A percentile compares a stretch with the other conserved stretches of the same genome.
Evolutionary conservation across 2,329 filamentous ascomycete species (phyloP).

Genomic region (Colletotrichum abscissum): DNA sequence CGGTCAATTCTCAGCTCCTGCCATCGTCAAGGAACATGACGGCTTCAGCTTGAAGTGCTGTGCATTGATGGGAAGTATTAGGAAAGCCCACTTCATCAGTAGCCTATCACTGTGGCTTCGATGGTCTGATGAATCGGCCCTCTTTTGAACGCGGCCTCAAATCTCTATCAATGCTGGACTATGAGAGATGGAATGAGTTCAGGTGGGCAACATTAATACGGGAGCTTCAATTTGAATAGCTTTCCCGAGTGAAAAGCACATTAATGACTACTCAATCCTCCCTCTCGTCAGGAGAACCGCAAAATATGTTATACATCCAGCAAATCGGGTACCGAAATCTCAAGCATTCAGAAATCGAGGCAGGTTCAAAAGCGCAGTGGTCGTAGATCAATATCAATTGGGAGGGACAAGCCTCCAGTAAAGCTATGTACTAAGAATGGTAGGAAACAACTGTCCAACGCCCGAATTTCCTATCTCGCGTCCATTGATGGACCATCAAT

Average conservation of each 20-base stretch:
- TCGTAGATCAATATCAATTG: constrained; percentile 9
- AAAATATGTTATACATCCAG: background rate
- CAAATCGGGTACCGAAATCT: background rate
- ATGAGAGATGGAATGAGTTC: no score
- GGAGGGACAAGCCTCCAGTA: constrained; percentile 14
- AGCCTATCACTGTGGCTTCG: no score
- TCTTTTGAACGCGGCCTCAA: no score
- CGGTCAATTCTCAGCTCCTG: background rate
- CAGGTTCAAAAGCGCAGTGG: background rate
- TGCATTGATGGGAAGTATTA: background rate
- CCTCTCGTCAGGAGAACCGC: no score
- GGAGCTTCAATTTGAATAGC: no score
- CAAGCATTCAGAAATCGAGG: background rate
- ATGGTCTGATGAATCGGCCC: no score
- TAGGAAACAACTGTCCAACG: constrained; percentile 12
- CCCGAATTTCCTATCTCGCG: background rate
- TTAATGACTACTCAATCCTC: no score
- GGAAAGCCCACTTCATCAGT: no score
- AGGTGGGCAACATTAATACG: no score
- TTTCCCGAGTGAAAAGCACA: no score
- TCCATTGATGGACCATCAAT: background rate
- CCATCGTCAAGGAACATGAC: background rate
- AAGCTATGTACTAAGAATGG: constrained; percentile 19
- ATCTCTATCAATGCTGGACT: no score
- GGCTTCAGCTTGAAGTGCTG: background rate